Conservation (phyloP, 768 basidiomycete species). For the Pholiota microspora region DNA sequence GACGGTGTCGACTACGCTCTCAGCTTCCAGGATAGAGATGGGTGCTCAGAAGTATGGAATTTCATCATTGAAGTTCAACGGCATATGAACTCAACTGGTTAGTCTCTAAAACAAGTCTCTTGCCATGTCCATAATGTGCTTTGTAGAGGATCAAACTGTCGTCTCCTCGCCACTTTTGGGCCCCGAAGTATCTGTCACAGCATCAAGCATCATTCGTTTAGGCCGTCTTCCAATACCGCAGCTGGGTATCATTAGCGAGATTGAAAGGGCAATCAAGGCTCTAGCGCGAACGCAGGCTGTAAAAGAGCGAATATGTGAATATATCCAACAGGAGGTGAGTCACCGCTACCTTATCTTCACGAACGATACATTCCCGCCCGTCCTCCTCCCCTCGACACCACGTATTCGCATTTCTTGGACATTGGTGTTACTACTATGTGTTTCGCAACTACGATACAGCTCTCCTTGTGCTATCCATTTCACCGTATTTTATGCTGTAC, state of each 20-base stretch:
- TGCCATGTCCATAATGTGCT: conserved; percentile 14
- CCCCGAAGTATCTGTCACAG: conserved; percentile 56
- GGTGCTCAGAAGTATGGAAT: conserved; percentile 95
- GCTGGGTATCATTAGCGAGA: conserved; percentile 74
- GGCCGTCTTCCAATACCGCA: conserved; percentile 76
- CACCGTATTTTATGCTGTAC: conserved; percentile 20
- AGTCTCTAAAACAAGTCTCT: conserved; percentile 22
- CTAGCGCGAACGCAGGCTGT: conserved; percentile 69
- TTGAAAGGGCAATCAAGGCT: conserved; percentile 75
- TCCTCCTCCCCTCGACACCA: conserved; percentile 2
- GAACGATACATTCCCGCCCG: background rate
- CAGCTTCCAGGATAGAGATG: conserved; percentile 95
- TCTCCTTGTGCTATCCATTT: conserved; percentile 12
- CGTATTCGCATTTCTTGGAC: conserved; percentile 6
- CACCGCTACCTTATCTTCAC: conserved; percentile 1
- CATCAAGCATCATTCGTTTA: conserved; percentile 63
- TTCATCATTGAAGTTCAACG: conserved; percentile 92
- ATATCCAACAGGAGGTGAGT: conserved; percentile 81
- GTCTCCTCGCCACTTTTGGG: conserved; percentile 57
- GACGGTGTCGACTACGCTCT: conserved; percentile 93
- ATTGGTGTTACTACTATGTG: conserved; percentile 13
- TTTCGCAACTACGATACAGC: conserved; percentile 16
- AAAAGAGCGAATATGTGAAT: conserved; percentile 87
- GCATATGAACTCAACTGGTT: conserved; percentile 70
- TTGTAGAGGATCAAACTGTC: conserved; percentile 43